A percentile compares a stretch with the other conserved stretches of the same genome.
phyloP scores from a whole-genome alignment of 1,139 yeast genomes.

The Dujonia santamariae region DNA sequence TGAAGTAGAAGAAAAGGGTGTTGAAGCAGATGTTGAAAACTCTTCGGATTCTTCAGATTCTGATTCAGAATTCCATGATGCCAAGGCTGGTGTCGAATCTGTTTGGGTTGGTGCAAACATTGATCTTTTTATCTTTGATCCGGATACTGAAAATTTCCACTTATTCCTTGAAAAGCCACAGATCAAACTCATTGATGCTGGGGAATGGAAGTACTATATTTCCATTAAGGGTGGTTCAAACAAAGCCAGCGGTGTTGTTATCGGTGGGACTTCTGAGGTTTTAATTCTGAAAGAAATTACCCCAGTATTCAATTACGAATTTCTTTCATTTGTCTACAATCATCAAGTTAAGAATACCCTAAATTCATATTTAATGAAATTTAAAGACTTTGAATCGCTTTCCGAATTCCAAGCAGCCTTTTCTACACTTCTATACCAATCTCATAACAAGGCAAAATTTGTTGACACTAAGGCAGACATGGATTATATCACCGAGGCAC shows the following conservation, averaged over 20 bases:
- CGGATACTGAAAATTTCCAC: constrained; percentile 48
- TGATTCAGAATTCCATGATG: constrained; percentile 4
- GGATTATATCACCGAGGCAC: constrained; percentile 25
- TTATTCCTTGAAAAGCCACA: constrained; percentile 6
- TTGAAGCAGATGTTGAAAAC: constrained; percentile 13
- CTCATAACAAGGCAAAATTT: constrained; percentile 53
- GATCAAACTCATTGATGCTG: constrained; percentile 45
- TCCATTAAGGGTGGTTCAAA: constrained; percentile 27
- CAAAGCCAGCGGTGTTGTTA: too few species aligned
- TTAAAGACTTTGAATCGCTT: constrained; percentile 38
- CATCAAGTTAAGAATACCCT: constrained; percentile 28
- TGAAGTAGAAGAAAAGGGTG: constrained; percentile 6
- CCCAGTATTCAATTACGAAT: constrained; percentile 63
- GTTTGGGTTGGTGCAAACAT: too few species aligned
- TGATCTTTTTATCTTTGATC: constrained; percentile 54
- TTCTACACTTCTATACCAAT: constrained; percentile 61
- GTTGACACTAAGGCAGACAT: constrained; percentile 9
- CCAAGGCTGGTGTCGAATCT: constrained; percentile 2
- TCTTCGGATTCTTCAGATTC: constrained; percentile 1
- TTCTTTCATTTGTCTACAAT: constrained; percentile 65
- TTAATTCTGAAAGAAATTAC: constrained; percentile 49
- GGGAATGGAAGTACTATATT: constrained; percentile 52
- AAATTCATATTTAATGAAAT: constrained; percentile 65
- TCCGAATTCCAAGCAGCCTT: constrained; percentile 51
- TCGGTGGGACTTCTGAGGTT: constrained; percentile 36